Evolutionary conservation across 176 grass and related monocot species (phyloP).

Genomic region (Aechmea fasciata): DNA sequence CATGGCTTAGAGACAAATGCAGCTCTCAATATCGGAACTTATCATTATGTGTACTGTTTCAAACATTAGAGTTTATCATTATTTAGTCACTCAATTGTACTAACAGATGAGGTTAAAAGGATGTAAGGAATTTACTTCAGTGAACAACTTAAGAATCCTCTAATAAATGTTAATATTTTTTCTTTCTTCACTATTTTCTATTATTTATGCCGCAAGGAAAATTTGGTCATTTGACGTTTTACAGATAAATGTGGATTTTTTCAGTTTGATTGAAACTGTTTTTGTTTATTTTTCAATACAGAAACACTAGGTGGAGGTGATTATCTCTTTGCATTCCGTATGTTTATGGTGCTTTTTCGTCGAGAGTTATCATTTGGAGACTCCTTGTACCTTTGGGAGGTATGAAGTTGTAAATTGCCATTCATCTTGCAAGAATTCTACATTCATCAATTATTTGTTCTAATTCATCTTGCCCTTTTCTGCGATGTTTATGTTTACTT

Average conservation of each 20-base stretch:
- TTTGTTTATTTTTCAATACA: slow-evolving; percentile 27
- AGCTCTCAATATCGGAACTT: no score
- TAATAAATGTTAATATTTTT: background rate
- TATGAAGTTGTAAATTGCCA: slow-evolving; percentile 27
- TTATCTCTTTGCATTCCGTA: slow-evolving; percentile 97
- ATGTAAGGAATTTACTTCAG: no score
- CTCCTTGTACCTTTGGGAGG: slow-evolving; percentile 98
- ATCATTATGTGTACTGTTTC: no score
- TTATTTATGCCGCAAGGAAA: background rate
- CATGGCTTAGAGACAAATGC: no score
- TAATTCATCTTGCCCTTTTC: background rate
- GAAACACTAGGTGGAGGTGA: slow-evolving; percentile 96
- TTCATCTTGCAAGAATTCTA: background rate
- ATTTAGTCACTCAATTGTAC: no score
- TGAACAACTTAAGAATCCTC: background rate
- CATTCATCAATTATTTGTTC: no score
- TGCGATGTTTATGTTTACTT: background rate
- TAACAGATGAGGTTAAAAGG: no score
- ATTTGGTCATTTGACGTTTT: background rate
- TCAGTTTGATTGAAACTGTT: background rate
- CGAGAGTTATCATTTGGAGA: slow-evolving; percentile 97
- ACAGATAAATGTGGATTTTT: background rate
- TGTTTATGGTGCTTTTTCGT: slow-evolving; percentile 99
- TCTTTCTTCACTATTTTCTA: background rate
- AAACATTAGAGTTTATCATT: no score